Evolutionary conservation across 1,284 basidiomycete genomes (phyloP), one percentile per base, ranked within the genome.

Genomic region (Fomitopsis pinicola): DNA sequence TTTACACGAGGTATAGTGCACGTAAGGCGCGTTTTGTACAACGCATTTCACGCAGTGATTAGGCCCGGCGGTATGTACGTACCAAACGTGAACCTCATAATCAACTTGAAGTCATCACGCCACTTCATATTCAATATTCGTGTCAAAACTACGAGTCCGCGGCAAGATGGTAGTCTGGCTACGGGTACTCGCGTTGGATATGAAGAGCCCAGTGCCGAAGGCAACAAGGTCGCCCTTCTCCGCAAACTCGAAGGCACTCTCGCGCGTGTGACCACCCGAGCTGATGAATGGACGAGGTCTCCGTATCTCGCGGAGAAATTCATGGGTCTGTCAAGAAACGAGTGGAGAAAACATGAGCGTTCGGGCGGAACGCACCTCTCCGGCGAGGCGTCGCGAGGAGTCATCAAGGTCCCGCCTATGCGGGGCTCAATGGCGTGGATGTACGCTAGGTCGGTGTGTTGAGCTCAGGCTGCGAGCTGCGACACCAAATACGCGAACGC

Each of bases 401-500:
- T 64, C 22, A 22, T 22, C 22, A 22, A 22, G 22, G 22, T 1
- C 22, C 22, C 69, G 5, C 42, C 46, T 0, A 74, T 68, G n/a
- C 75, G 67, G 0, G 76, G 72, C 66, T 82, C 79, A 42, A 80
- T 72, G 40, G 76, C 71, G 69, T 85, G 83, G 22, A 88, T 64
- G 68, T 86, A 89, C 0, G 83, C 83, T 8, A 88, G 71, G 26
- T 78, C 67, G 17, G 82, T 80, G 65, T 76, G 75, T 6, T 71
- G 22, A 22, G 22, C 22, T 2, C 22, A 22, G 22, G 66, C 50
- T 75, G 71, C 72, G 28, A 83, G 66, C 17, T 75, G 67, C 3
- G 67, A 64, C 0, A 75, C 71, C 4, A 83, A 63, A 57, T 79
- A 73, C 2, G 70, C 63, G 72, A 78, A 83, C 0, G 75, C 76